These are phyloP conservation scores for Vigna mungo DNA, from an alignment of 306 rosid species.

Conservation along the genomic window DNA sequence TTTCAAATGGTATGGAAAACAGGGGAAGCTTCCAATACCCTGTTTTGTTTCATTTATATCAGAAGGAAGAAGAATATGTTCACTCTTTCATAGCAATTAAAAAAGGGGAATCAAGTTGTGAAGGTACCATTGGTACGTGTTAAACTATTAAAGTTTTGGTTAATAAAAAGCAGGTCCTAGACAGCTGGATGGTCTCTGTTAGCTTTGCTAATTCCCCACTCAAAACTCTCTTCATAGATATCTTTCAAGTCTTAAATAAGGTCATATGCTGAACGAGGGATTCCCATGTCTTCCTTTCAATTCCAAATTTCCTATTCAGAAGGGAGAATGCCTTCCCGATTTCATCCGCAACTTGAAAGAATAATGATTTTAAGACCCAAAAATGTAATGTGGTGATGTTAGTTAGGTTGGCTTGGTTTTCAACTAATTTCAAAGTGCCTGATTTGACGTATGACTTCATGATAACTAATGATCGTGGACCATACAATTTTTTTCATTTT, in stretches of 20 bases:
- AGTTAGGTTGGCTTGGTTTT: not conserved
- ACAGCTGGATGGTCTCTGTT: conserved; percentile 47
- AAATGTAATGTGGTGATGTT: not conserved
- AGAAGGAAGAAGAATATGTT: conserved; percentile 66
- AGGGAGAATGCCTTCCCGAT: not conserved
- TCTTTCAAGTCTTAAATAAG: not conserved
- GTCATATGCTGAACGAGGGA: not conserved
- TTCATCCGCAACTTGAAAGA: not conserved
- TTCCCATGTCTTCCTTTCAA: not conserved
- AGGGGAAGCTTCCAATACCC: not conserved
- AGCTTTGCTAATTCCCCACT: conserved; percentile 38
- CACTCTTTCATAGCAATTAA: conserved; percentile 45
- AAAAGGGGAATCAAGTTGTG: conserved; percentile 39
- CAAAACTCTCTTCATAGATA: no score
- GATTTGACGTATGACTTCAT: conserved; percentile 5
- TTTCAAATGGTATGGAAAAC: conserved; percentile 27
- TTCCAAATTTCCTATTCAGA: not conserved
- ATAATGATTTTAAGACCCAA: not conserved
- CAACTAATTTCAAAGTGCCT: not conserved
- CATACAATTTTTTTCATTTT: not conserved
- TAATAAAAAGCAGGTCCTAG: conserved; percentile 19
- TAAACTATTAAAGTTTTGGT: conserved; percentile 19
- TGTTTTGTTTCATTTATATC: conserved; percentile 27
- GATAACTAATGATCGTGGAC: not conserved
- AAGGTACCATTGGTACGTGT: conserved; percentile 48